A percentile compares a stretch with the other conserved stretches of the same genome.
These are phyloP conservation scores for Mucor plumbeus DNA, from an alignment of 371 early-diverging fungal species.

Conservation along the genomic window DNA sequence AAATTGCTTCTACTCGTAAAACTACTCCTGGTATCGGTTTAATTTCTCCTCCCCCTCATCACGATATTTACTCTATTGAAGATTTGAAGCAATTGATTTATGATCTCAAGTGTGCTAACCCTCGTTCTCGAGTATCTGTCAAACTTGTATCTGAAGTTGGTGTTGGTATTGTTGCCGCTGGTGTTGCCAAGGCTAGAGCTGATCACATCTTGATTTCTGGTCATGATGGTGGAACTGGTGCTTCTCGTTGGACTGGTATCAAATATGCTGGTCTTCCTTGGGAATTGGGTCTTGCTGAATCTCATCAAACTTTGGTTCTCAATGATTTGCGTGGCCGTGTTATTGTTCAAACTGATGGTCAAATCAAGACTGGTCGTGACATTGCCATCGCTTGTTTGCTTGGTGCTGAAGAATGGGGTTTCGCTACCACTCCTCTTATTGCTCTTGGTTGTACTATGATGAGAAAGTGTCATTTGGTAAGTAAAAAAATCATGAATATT, in stretches of 20 bases:
- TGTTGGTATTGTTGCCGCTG: slow-evolving; percentile 95
- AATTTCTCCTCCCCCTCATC: slow-evolving; percentile 96
- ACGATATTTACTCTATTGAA: slow-evolving; percentile 97
- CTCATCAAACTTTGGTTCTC: slow-evolving; percentile 95
- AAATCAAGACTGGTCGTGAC: slow-evolving; percentile 96
- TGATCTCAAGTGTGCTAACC: slow-evolving; percentile 94
- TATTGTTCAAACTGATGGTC: slow-evolving; percentile 96
- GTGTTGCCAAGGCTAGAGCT: slow-evolving; percentile 97
- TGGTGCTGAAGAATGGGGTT: slow-evolving; percentile 98
- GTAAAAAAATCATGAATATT: neutral
- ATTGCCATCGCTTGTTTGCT: slow-evolving; percentile 94
- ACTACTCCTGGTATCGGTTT: slow-evolving; percentile 95
- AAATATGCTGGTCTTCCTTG: slow-evolving; percentile 97
- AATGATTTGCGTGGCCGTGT: slow-evolving; percentile 95
- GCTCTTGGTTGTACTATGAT: slow-evolving; percentile 97
- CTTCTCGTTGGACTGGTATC: slow-evolving; percentile 97
- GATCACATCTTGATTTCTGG: slow-evolving; percentile 96
- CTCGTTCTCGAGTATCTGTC: slow-evolving; percentile 89
- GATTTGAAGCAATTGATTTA: slow-evolving; percentile 97
- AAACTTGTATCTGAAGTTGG: slow-evolving; percentile 97
- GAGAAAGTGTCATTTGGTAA: slow-evolving; percentile 73
- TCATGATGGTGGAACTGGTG: slow-evolving; percentile 99
- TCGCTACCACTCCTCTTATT: slow-evolving; percentile 96
- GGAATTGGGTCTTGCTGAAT: slow-evolving; percentile 97
- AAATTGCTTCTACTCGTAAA: slow-evolving; percentile 93